Base-by-base conservation (phyloP, 306 rosid species). In the Hippophae rhamnoides region DNA sequence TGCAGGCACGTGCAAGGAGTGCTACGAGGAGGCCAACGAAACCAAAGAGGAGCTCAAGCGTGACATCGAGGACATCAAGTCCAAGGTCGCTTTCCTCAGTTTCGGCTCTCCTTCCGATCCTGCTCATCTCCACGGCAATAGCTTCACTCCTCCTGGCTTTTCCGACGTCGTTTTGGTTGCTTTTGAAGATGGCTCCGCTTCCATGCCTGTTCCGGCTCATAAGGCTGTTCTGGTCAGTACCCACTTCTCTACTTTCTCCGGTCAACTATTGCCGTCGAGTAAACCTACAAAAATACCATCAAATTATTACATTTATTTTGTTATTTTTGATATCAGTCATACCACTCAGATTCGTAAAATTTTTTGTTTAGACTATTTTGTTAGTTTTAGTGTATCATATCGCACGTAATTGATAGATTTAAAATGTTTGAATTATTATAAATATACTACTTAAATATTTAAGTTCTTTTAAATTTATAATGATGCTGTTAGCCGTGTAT, bases 1-100 rank as follows among this genome's bases (percentile, higher is more conserved):
- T 13, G 82, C 78, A 12, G 98, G 89, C 57, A 92, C 95, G 26
- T 85, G 98, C 83, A 81, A 63, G 63, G 87, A 72, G 73, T 92
- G 96, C 73, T 87, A 85, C 74, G 86, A 76, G 41, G 95, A 87
- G 71, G 94, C 89, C 60, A 83, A 85, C 72, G 96, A 84, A 52
- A 81, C 78, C 2, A 76, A 85, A 73, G 87, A 90, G 25, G 94
- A 83, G 68, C 84, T 81, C 64, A 85, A 83, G 74, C 75, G 74
- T 6, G 77, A 92, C 82, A 92, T 92, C 87, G 82, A 83, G 6
- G 87, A 83, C 3, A 76, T 92, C 64, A 83, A 69, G 56, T 64
- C 95, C 25, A 85, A 81, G 62, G 75, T 85, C 47, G 68, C 86
- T 25, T 92, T 87, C 64, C 96, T 92, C 57, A 57, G 68, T 43